Percentiles rank a stretch among this genome's conserved stretches.
phyloP scores from a whole-genome alignment of 2,329 filamentous ascomycete genomes.

The Fusarium illudens region DNA sequence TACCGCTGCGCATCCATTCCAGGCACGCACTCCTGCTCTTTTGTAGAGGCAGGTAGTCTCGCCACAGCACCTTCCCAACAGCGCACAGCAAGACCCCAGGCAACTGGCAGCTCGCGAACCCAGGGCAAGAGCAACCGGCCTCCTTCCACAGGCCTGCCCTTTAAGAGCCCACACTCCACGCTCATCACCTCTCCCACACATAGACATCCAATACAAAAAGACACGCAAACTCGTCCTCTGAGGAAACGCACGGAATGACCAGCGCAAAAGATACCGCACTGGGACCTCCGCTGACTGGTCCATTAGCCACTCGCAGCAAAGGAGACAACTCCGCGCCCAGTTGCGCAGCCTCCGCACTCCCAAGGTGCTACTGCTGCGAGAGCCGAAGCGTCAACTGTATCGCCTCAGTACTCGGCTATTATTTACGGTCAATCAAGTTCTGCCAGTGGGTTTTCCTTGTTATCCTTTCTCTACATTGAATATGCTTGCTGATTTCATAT shows the following conservation, averaged over 20 bases:
- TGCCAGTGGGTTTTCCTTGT: conserved; percentile 2
- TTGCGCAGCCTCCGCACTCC: conserved; percentile 26
- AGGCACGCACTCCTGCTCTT: neutral
- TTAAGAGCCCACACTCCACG: conserved; percentile 3
- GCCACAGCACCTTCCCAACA: conserved; percentile 2
- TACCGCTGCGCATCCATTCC: neutral
- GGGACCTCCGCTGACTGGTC: conserved; percentile 28
- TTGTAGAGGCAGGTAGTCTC: conserved; percentile 3
- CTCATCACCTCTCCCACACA: conserved; percentile 15
- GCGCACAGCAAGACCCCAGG: neutral
- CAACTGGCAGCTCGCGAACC: neutral
- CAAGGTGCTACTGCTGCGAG: conserved; percentile 36
- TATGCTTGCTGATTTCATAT: neutral
- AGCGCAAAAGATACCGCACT: neutral
- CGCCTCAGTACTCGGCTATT: conserved; percentile 37
- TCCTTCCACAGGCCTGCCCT: neutral
- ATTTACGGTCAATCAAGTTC: conserved; percentile 5
- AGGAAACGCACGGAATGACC: neutral
- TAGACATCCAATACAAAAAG: neutral
- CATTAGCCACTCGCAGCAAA: conserved; percentile 21
- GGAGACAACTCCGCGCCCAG: conserved; percentile 23
- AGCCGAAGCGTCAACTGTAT: conserved; percentile 33
- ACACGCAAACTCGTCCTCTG: conserved; percentile 9
- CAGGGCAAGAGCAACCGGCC: conserved; percentile 6
- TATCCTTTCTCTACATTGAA: conserved; percentile 3